phyloP scores from a whole-genome alignment of 441 rosid species.

The Lepidium campestre region DNA sequence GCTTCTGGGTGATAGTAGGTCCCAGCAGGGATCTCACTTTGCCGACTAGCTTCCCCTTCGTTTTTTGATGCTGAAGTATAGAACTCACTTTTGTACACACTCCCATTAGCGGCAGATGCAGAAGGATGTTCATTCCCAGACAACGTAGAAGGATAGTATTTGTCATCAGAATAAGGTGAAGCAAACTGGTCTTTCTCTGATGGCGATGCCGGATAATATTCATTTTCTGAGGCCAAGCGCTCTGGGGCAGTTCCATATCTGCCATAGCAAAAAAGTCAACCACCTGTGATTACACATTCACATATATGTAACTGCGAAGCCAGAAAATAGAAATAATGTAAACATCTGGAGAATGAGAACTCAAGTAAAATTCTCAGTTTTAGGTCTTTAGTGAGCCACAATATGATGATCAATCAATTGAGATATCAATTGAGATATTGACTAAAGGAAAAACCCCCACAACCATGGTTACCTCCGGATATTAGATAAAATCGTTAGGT shows the following conservation, averaged over 20 bases:
- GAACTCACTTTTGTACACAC: slow-evolving; percentile 7
- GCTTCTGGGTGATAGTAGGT: slow-evolving; percentile 11
- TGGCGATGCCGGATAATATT: slow-evolving; percentile 8
- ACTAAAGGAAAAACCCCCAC: neutral
- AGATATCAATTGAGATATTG: neutral
- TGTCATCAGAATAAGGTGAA: slow-evolving; percentile 21
- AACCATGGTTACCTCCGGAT: slow-evolving; percentile 22
- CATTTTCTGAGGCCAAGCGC: slow-evolving; percentile 19
- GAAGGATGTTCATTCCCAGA: slow-evolving; percentile 17
- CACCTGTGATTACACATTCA: slow-evolving; percentile 4
- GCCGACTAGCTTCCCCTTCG: slow-evolving; percentile 24
- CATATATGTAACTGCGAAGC: neutral
- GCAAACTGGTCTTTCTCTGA: slow-evolving; percentile 25
- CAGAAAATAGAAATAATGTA: neutral
- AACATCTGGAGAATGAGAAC: neutral
- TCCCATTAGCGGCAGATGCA: slow-evolving; percentile 19
- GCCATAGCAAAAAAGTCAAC: slow-evolving; percentile 6
- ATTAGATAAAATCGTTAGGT: slow-evolving; percentile 26
- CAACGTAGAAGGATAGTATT: slow-evolving; percentile 13
- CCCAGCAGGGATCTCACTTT: slow-evolving; percentile 17
- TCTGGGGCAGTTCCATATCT: slow-evolving; percentile 32
- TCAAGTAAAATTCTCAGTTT: neutral
- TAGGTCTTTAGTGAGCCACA: neutral
- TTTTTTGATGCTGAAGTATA: slow-evolving; percentile 22
- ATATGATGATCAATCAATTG: neutral